Base-by-base conservation (phyloP, 192 early-diverging fungal species). In the Lobosporangium transversale region DNA sequence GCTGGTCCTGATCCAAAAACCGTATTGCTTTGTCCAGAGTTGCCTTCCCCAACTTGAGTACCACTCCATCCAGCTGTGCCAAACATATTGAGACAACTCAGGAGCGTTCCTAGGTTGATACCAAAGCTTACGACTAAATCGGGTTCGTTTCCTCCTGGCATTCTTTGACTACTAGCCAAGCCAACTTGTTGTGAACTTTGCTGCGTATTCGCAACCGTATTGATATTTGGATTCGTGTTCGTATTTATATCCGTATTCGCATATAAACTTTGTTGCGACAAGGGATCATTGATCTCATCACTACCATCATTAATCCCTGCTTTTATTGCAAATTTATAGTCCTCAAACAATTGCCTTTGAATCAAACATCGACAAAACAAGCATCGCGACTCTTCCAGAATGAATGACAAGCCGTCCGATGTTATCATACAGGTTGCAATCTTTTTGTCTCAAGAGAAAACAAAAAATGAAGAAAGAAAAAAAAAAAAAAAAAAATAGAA, bases 51-150 rank as follows among this genome's bases (percentile, higher is more conserved):
- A 33, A 30, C 3, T 24, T 32, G 33, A 33, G 23, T 53, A 21
- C 24, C 52, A 24, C 49, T 42, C 33, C 31, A 55, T 1, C 54
- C 66, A 15, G 73, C 73, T 8, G 73, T 76, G 0, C 73, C 73
- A 57, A 76, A 76, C 63, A 66, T 76, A 37, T 76, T 76, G 8
- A 67, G 59, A 17, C 73, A 76, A 27, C 53, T 76, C 44, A 76
- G 29, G 12, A 76, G 33, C 20, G 63, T 76, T 29, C 58, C 35
- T 5, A 76, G 58, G 48, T 62, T 67, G 47, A 76, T 56, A 1
- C 58, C 73, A 67, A 76, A 76, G 27, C 30, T 48, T 7, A 62
- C 64, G 3, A 35, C 30, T 17, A 53, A 63, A 11, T 55, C 53
- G 24, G 43, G 24, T 15, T 60, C 48, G 36, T 66, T 61, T 18